Conservation (phyloP, 371 early-diverging fungal genomes). For the Mucor racemosus region DNA sequence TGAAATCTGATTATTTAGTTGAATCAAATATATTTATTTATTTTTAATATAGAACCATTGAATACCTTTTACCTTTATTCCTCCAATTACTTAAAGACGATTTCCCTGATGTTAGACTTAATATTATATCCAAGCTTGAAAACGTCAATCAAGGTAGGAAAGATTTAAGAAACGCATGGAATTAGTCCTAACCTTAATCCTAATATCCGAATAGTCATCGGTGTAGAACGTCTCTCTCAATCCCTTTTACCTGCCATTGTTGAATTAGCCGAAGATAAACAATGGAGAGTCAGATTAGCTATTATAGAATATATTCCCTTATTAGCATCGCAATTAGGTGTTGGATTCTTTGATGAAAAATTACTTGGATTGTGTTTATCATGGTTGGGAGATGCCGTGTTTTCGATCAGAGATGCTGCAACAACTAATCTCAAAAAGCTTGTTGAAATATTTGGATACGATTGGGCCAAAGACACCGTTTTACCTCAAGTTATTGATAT, state of each 20-base stretch:
- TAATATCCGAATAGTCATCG: constrained; percentile 72
- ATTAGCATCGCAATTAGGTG: constrained; percentile 94
- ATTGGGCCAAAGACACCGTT: constrained; percentile 92
- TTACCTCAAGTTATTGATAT: constrained; percentile 92
- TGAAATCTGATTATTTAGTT: neutral
- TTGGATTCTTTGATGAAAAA: constrained; percentile 96
- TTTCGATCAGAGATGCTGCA: constrained; percentile 96
- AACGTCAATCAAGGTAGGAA: constrained; percentile 81
- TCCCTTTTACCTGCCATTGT: constrained; percentile 97
- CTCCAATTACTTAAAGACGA: constrained; percentile 96
- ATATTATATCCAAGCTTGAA: constrained; percentile 97
- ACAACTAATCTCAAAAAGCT: constrained; percentile 89
- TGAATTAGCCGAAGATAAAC: constrained; percentile 98
- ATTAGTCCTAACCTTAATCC: neutral
- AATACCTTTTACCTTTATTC: constrained; percentile 94
- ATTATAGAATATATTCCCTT: constrained; percentile 98
- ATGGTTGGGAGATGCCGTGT: constrained; percentile 98
- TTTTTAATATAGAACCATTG: constrained; percentile 73
- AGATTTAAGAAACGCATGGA: neutral
- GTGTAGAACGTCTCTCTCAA: constrained; percentile 95
- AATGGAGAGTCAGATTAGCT: constrained; percentile 98
- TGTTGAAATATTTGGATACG: constrained; percentile 95
- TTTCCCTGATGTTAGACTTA: constrained; percentile 95
- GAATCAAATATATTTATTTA: neutral
- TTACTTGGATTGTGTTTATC: constrained; percentile 92